Evolutionary conservation across 164 flowering plant genomes (phyloP), one percentile per base, ranked within the genome.

Genomic region (Magnolia sinica): DNA sequence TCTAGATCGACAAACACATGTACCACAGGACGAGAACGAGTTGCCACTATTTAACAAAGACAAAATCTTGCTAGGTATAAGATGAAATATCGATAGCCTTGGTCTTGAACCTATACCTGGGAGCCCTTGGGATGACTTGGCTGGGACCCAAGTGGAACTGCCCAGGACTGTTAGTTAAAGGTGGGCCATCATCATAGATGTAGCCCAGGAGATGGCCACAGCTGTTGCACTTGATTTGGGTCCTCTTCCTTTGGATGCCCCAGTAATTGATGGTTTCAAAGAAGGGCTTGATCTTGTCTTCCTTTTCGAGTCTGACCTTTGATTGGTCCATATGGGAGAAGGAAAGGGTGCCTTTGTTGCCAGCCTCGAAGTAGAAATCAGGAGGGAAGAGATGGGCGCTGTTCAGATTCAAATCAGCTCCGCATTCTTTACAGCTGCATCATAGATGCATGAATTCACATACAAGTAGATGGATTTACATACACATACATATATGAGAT

Each of bases 141-240:
- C 98, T 94, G 8, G 99, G 99, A 0, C 98, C 99, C 68, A 94
- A 78, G 55, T 87, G 88, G 72, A 91, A 82, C 86, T 92, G 98
- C 11, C 99, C 97, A 8, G 91, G 84, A 51, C 91, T 77, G 69
- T 86, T 82, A 0, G 89, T 91, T 69, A 88, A 73, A 3, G 99
- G 97, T 58, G 94, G 96, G 0, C 99, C 99, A 80, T 94, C 99
- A 78, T 94, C 98, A 75, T 96, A 94, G 45, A 96, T 84, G 78
- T 91, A 80, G 1, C 99, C 98, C 31, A 96, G 78, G 16, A 89
- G 87, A 37, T 55, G 71, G 0, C 95, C 90, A 52, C 98, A 94
- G 73, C 77, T 50, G 51, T 73, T 83, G 87, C 99, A 96, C 78
- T 77, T 85, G 81, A 96, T 90, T 88, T 91, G 90, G 77, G 87